Percentiles rank a stretch among this genome's conserved stretches.
These are phyloP conservation scores for Misopates orontium DNA, from an alignment of 257 asterid species.

Conservation along the genomic window DNA sequence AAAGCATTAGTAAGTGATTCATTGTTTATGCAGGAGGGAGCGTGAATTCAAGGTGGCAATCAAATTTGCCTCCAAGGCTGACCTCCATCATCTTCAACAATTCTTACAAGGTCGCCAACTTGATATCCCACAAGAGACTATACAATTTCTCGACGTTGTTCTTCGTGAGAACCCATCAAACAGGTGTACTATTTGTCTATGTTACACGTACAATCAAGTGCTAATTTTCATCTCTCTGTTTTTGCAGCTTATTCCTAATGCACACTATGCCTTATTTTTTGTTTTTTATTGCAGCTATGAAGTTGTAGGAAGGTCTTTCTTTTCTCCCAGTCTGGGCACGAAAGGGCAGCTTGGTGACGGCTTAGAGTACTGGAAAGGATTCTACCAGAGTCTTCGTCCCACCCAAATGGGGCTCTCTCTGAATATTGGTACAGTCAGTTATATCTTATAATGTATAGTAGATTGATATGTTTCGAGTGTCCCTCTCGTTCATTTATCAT, in stretches of 20 bases:
- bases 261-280: neutral
- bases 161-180: conserved; percentile 58
- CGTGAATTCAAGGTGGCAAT: conserved; percentile 56
- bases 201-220: neutral
- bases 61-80: conserved; percentile 63
- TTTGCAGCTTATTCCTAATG: neutral
- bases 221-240: neutral
- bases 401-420: conserved; percentile 90
- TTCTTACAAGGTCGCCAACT: conserved; percentile 49
- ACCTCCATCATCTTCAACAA: conserved; percentile 50
- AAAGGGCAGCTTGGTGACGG: conserved; percentile 58
- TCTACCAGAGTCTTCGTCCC: conserved; percentile 81
- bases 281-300: conserved; percentile 43
- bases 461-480: neutral
- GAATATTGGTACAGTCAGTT: conserved; percentile 52
- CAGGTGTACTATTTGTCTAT: conserved; percentile 19
- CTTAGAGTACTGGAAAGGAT: conserved; percentile 71
- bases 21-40: conserved; percentile 51
- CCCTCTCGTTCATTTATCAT: neutral
- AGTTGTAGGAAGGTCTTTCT: conserved; percentile 82
- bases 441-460: neutral
- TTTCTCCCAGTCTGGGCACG: conserved; percentile 35
- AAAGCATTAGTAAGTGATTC: neutral
- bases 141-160: conserved; percentile 81
- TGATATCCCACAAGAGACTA: conserved; percentile 69